Evolutionary conservation across 2,329 filamentous ascomycete species (phyloP), one percentile per base, ranked within the genome.

Genomic region (Venturia nashicola): DNA sequence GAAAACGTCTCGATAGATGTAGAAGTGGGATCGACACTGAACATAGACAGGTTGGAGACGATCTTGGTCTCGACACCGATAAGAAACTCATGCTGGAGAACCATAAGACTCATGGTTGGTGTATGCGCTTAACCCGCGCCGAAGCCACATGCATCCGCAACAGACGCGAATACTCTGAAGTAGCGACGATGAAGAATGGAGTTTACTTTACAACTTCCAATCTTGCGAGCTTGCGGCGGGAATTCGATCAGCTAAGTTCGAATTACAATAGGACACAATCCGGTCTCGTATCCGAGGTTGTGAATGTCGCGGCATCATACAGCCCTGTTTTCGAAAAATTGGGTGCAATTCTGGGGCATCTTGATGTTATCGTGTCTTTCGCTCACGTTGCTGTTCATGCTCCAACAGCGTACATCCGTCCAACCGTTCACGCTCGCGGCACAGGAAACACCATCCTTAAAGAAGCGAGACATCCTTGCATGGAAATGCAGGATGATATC

Each of bases 1-100:
- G 90, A 62, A 92, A 90, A 77, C 94, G 93, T 72, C 84, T 99
- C 1, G 93, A 97, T 72, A 90, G 87, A 71, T 78, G 96, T 36
- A 87, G 87, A 67, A 80, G 85, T 54, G 88, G 92, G 63, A 97
- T 99, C 84, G 84, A 92, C 61, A 81, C 81, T 40, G 93, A 97
- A 73, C 94, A 95, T 70, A 79, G 80, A 61, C 81, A 84, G 39
- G 90, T 91, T 0, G 89, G 89, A 9, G 80, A 84, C 44, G 93
- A 99, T 72, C 83, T 99, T 0, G 86, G 86, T 65, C 92, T 96
- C 72, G 94, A 99, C 69, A 85, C 86, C n/a, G 92, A 97, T 74
- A 99, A 99, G 83, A 99, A 99, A 76, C 87, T 99, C 27, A 97
- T 97, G 74, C 83, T 99, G 14, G 94, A 99, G 74, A 96, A 94